These are phyloP conservation scores for Cyathus striatus DNA, from an alignment of 768 basidiomycete genomes.

Conservation along the genomic window DNA sequence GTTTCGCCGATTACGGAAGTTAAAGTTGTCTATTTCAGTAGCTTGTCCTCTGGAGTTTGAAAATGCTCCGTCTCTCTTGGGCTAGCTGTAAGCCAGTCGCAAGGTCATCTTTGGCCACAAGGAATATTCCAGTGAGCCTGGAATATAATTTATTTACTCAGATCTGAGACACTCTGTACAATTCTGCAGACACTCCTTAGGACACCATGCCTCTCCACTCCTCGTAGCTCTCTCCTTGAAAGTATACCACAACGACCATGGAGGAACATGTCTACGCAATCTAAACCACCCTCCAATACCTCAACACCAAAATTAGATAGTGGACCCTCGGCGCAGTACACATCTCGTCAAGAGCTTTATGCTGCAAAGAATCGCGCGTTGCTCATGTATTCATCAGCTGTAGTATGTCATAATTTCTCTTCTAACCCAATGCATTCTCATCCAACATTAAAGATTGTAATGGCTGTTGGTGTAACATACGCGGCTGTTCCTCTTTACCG, in stretches of 20 bases:
- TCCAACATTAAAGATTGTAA: conserved; percentile 53
- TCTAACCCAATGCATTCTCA: not conserved
- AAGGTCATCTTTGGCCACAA: too few species aligned
- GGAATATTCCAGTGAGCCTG: too few species aligned
- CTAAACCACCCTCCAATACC: not conserved
- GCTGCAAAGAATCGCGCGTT: conserved; percentile 63
- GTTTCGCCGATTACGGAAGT: too few species aligned
- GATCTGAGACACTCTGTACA: too few species aligned
- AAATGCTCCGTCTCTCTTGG: too few species aligned
- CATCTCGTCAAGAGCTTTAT: conserved; percentile 35
- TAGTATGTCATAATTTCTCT: conserved; percentile 41
- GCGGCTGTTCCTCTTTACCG: conserved; percentile 97
- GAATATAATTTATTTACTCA: too few species aligned
- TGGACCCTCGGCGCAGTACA: conserved; percentile 3
- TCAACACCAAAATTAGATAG: conserved; percentile 1
- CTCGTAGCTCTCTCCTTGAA: not conserved
- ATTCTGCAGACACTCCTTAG: too few species aligned
- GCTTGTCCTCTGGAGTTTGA: conserved; percentile 5
- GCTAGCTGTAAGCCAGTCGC: too few species aligned
- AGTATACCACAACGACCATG: conserved; percentile 1
- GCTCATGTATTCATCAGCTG: conserved; percentile 81
- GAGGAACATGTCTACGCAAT: conserved; percentile 1
- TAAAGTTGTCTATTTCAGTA: too few species aligned
- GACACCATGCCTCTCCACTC: not conserved
- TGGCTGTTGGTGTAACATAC: conserved; percentile 84